A percentile compares a stretch with the other conserved stretches of the same genome.
Evolutionary conservation across 306 rosid species (phyloP).

Genomic region (Sicyos baderoa): DNA sequence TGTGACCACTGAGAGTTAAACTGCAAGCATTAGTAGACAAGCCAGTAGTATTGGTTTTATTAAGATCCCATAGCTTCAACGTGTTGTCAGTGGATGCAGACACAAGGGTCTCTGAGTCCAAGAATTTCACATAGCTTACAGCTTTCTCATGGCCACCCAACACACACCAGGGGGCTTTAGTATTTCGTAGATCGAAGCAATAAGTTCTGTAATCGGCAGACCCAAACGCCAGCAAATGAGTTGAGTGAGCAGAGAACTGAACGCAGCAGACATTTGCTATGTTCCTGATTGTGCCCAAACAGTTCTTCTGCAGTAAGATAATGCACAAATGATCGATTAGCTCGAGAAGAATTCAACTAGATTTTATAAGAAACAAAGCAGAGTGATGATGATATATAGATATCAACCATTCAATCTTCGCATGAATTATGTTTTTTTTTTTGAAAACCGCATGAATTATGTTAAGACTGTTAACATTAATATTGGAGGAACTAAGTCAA

Average conservation of each 20-base stretch:
- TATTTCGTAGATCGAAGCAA: constrained; percentile 91
- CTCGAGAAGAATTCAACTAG: neutral
- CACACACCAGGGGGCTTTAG: constrained; percentile 79
- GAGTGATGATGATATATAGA: neutral
- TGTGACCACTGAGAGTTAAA: constrained; percentile 70
- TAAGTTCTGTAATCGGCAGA: constrained; percentile 76
- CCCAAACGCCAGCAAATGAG: constrained; percentile 71
- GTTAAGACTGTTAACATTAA: too few relatives aligned
- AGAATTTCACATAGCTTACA: constrained; percentile 70
- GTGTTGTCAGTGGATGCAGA: constrained; percentile 95
- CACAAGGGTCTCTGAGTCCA: constrained; percentile 71
- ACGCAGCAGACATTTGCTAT: constrained; percentile 93
- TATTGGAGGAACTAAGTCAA: too few relatives aligned
- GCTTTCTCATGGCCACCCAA: constrained; percentile 67
- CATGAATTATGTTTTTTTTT: too few relatives aligned
- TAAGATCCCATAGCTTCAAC: constrained; percentile 90
- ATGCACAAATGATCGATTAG: constrained; percentile 24
- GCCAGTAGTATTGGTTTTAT: constrained; percentile 46
- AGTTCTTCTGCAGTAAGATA: constrained; percentile 49
- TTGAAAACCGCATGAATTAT: too few relatives aligned
- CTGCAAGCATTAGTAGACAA: constrained; percentile 60
- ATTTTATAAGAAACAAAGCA: too few relatives aligned
- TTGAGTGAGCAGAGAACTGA: constrained; percentile 84
- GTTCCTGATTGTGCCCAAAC: constrained; percentile 67
- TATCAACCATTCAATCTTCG: too few relatives aligned